Percentiles rank a stretch among this genome's conserved stretches.
Conservation (phyloP, 345 rosid genomes). For the Eucalyptus curtisii region DNA sequence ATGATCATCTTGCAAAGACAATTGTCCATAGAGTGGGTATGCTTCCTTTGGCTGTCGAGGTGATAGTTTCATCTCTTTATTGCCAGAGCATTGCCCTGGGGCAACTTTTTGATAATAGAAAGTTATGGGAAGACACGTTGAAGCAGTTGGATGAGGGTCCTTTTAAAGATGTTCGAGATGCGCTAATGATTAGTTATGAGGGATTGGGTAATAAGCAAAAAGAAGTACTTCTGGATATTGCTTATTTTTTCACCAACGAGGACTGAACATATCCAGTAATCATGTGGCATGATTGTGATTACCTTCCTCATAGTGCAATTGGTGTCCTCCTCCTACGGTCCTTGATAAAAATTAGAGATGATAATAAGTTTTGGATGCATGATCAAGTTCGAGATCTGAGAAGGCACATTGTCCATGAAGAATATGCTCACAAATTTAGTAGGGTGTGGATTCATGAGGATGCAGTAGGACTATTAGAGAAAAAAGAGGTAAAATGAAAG, state of each 20-base stretch:
- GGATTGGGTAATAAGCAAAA: neutral
- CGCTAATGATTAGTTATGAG: neutral
- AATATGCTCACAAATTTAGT: neutral
- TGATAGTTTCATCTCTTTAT: neutral
- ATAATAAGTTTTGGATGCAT: neutral
- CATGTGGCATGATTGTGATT: neutral
- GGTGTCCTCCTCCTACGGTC: neutral
- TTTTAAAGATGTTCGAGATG: neutral
- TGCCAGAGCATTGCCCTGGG: accelerated
- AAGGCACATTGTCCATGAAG: neutral
- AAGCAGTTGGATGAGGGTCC: neutral
- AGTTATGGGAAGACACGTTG: neutral
- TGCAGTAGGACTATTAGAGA: neutral
- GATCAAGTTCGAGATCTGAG: neutral
- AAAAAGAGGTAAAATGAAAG: neutral
- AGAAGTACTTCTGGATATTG: neutral
- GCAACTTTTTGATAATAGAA: neutral
- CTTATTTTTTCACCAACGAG: neutral
- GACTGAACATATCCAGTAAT: neutral
- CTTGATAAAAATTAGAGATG: neutral
- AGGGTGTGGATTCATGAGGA: neutral
- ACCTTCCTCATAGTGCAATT: neutral
- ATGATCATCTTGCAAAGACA: neutral
- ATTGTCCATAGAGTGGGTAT: accelerated
- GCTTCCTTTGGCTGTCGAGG: neutral